Conservation (phyloP, 2,329 filamentous ascomycete species). For the Incumbomyces lentus region DNA sequence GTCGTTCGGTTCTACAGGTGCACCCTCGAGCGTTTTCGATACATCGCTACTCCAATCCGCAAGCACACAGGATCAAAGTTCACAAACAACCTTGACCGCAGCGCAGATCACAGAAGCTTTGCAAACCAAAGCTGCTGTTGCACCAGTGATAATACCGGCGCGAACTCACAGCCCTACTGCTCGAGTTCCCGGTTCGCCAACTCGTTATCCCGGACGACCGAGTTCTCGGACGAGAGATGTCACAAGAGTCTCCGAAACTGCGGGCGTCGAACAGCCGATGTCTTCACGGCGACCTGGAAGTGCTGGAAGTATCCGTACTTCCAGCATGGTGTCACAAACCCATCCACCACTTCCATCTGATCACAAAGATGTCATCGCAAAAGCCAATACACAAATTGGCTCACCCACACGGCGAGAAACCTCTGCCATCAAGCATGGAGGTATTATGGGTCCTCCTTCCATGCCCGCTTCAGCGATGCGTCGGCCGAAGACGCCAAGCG, state of each 20-base stretch:
- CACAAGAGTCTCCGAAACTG: neutral
- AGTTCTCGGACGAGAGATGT: conserved; percentile 1
- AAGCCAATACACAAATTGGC: conserved; percentile 45
- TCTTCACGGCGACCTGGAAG: conserved; percentile 56
- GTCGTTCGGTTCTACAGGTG: conserved; percentile 16
- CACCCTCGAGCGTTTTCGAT: conserved; percentile 13
- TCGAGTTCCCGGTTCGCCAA: conserved; percentile 1
- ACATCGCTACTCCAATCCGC: neutral
- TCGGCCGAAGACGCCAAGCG: conserved; percentile 53
- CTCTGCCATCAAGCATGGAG: neutral
- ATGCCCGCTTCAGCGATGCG: conserved; percentile 67
- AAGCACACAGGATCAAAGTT: conserved; percentile 55
- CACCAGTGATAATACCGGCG: conserved; percentile 27
- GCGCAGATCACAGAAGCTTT: conserved; percentile 70
- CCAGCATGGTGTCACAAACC: conserved; percentile 27
- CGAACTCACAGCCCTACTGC: conserved; percentile 10
- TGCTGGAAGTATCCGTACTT: conserved; percentile 54
- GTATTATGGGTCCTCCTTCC: conserved; percentile 70
- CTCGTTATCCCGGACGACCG: conserved; percentile 2
- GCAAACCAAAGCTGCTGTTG: conserved; percentile 22
- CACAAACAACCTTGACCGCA: conserved; percentile 76
- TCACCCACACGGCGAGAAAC: conserved; percentile 6
- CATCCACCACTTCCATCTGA: conserved; percentile 70
- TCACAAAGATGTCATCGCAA: conserved; percentile 75
- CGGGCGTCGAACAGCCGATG: conserved; percentile 22